Base-by-base conservation (phyloP, 352 stramenopile genomes). In the Globisporangium nagaii region DNA sequence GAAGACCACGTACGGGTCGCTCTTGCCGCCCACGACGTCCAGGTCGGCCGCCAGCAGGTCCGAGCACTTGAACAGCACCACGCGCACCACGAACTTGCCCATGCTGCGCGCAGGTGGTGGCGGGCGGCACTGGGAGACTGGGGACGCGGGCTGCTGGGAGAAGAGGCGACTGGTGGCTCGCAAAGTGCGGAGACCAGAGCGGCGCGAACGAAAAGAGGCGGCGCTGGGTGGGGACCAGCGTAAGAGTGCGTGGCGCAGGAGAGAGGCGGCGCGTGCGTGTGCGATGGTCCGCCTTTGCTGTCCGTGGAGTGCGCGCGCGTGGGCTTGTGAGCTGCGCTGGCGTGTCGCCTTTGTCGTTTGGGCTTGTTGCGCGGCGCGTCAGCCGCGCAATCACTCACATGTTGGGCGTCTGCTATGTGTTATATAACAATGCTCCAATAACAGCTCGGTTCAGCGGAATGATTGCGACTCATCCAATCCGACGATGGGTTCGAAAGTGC, bases 1-100 rank as follows among this genome's bases (percentile, higher is more conserved):
- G 49, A 89, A 85, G 2, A 86, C 66, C 40, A 91, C 81, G 62
- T 88, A 91, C 56, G 76, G 72, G 65, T 88, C 74, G 66, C 81
- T 89, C 65, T 86, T 89, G 57, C 78, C 76, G 28, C 75, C 75
- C 20, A 74, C 70, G 17, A 83, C 43, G 30, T 75, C 62, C 49
- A 69, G 31, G 59, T 89, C 73, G 17, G 64, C 65, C 8, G 73
- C 73, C 27, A 73, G 62, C 43, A 89, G 56, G 60, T 86, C 70
- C 22, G 68, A 62, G 71, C 79, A 89, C 56, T 79, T 75, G 66
- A 73, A 86, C 31, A 89, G 70, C 42, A 86, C 70, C 31, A 89
- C 67, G 28, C 59, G 72, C 53, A 86, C 56, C 40, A 72, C 31
- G 59, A 68, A 86, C 50, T 73, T 75, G 53, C 53, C 65, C 63